phyloP scores from a whole-genome alignment of 495 filamentous ascomycete species.

The Daldinia grandis region DNA sequence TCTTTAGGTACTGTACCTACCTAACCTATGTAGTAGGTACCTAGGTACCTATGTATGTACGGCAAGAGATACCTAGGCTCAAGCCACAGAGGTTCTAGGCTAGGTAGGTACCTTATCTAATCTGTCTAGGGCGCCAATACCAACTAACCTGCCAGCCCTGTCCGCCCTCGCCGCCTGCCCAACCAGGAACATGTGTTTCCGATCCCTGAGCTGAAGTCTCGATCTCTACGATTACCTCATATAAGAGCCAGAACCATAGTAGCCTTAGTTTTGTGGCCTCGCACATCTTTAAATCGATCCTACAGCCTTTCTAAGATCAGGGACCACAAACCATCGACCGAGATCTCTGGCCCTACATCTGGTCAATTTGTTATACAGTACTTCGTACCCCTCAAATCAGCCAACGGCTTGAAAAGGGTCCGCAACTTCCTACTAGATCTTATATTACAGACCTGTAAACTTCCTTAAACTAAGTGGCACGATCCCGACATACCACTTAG shows the following conservation, averaged over 20 bases:
- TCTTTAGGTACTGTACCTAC: too few relatives aligned
- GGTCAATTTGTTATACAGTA: constrained; percentile 28
- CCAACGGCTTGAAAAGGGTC: constrained; percentile 13
- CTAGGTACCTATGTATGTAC: too few relatives aligned
- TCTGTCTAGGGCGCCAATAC: not conserved
- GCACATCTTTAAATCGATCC: constrained; percentile 23
- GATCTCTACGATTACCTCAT: constrained; percentile 38
- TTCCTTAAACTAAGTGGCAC: not conserved
- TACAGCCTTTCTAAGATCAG: constrained; percentile 32
- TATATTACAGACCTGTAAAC: constrained; percentile 1
- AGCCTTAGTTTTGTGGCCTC: constrained; percentile 19
- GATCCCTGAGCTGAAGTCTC: constrained; percentile 41
- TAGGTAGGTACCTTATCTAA: constrained; percentile 7
- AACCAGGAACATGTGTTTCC: constrained; percentile 32
- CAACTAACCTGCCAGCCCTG: not conserved
- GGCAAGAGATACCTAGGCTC: too few relatives aligned
- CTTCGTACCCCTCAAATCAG: constrained; percentile 27
- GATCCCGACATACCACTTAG: constrained; percentile 1
- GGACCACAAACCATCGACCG: constrained; percentile 13
- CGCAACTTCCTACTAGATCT: constrained; percentile 14
- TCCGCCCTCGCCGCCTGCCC: not conserved
- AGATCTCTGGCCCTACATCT: constrained; percentile 23
- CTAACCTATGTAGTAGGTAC: too few relatives aligned
- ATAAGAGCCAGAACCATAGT: constrained; percentile 18
- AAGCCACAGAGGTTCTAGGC: constrained; percentile 1